Evolutionary conservation across 2,329 filamentous ascomycete genomes (phyloP), one percentile per base, ranked within the genome.

Genomic region (Penicillium sp.): DNA sequence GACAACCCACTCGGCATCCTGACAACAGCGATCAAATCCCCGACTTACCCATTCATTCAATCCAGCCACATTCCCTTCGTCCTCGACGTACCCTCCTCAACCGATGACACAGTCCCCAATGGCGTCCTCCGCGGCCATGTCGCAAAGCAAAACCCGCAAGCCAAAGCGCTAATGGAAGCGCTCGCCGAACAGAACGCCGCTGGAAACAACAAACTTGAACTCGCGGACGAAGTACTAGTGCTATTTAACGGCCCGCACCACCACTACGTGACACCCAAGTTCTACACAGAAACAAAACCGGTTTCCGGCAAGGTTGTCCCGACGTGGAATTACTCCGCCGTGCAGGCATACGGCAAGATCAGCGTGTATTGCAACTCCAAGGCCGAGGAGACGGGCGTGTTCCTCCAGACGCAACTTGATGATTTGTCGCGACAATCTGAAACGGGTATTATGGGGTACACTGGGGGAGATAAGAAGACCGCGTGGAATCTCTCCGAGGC

Each of bases 311-410:
- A 88, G 61, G 84, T 87, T 0, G 85, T 86, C 6, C 84, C 84
- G 1, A 88, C 85, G 0, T 88, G 85, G 85, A 84, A 88, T 68
- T 88, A 88, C 61, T 76, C 82, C 0, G 84, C 85, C 0, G 84
- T 78, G 0, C 84, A 89, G 69, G 83, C 76, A 0, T 88, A 88
- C 60, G 86, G 86, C 1, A 77, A 69, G 1, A 81, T 81, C 1
- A 80, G 57, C 0, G 70, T 88, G 4, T 82, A 79, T 58, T 79
- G 72, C 53, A 80, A 87, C 52, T 63, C 78, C 6, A 75, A 76
- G 42, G 66, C 76, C 0, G 62, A 71, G 0, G 75, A 78, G 19
- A 81, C 82, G 0, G 63, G 66, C 0, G 55, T 58, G 0, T 87
- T 82, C 51, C 67, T 89, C 9, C 56, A 69, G 0, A 71, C 65